These are phyloP conservation scores for Hypholoma sublateritium DNA, from an alignment of 768 basidiomycete genomes.

Conservation along the genomic window DNA sequence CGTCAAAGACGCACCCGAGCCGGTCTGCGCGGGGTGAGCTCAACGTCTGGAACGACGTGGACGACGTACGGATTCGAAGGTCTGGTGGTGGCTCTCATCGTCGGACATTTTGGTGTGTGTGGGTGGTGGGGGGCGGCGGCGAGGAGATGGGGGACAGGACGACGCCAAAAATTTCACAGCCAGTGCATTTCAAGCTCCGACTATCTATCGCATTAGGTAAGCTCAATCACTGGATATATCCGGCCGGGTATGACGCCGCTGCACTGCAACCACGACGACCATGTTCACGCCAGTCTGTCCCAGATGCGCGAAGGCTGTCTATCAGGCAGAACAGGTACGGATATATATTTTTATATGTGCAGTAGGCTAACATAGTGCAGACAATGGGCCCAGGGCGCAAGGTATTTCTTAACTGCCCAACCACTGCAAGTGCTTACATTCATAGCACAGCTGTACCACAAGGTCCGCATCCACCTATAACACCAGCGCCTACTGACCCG, in stretches of 20 bases:
- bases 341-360: background rate
- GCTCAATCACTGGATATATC: constrained; percentile 12
- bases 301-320: constrained; percentile 73
- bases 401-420: constrained; percentile 46
- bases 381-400: constrained; percentile 87
- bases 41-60: background rate
- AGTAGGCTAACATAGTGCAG: constrained; percentile 32
- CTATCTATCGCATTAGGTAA: constrained; percentile 23
- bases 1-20: constrained; percentile 74
- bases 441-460: constrained; percentile 69
- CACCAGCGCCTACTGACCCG: constrained; percentile 3
- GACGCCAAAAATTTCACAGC: constrained; percentile 32
- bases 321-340: constrained; percentile 84
- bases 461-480: constrained; percentile 37
- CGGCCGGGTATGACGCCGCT: constrained; percentile 1
- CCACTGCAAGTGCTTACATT: background rate
- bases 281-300: constrained; percentile 79
- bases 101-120: constrained; percentile 68
- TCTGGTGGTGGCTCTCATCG: constrained; percentile 85
- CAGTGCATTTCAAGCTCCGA: constrained; percentile 34
- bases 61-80: constrained; percentile 72
- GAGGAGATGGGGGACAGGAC: constrained; percentile 18
- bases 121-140: constrained; percentile 18
- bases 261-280: constrained; percentile 12
- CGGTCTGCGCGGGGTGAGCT: constrained; percentile 42